Percentiles rank a stretch among this genome's conserved stretches.
Conservation (phyloP, 345 rosid genomes). For the Populus pruinosa region DNA sequence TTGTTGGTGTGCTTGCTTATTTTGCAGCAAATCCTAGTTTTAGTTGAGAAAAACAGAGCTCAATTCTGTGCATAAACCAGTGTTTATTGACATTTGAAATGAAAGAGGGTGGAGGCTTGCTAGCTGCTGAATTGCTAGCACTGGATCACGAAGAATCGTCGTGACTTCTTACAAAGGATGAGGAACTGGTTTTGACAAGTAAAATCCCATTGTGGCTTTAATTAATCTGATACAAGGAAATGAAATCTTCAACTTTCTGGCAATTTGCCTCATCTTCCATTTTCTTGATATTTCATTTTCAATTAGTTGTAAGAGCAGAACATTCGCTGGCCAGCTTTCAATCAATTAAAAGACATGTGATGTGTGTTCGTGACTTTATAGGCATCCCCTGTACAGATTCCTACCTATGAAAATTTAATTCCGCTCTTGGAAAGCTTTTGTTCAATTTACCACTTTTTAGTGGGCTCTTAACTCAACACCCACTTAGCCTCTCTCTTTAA, state of each 20-base stretch:
- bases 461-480: too few species aligned
- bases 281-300: neutral
- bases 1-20: constrained; percentile 88
- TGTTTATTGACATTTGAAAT: neutral
- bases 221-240: neutral
- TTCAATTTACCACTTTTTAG: too few species aligned
- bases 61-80: constrained; percentile 12
- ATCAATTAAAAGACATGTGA: constrained; percentile 2
- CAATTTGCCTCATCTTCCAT: neutral
- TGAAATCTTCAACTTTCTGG: neutral
- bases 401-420: too few species aligned
- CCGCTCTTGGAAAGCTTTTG: too few species aligned
- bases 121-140: neutral
- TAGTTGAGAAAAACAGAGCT: constrained; percentile 12
- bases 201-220: neutral
- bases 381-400: too few species aligned
- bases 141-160: constrained; percentile 17
- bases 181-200: neutral
- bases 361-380: neutral
- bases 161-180: neutral
- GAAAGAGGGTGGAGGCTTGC: constrained; percentile 40
- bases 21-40: constrained; percentile 73
- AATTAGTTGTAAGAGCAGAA: neutral
- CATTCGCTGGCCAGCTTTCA: neutral
- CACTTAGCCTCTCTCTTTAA: too few species aligned